Evolutionary conservation across 2,329 filamentous ascomycete genomes (phyloP), one percentile per base, ranked within the genome.

Genomic region (Volutella citrinella): DNA sequence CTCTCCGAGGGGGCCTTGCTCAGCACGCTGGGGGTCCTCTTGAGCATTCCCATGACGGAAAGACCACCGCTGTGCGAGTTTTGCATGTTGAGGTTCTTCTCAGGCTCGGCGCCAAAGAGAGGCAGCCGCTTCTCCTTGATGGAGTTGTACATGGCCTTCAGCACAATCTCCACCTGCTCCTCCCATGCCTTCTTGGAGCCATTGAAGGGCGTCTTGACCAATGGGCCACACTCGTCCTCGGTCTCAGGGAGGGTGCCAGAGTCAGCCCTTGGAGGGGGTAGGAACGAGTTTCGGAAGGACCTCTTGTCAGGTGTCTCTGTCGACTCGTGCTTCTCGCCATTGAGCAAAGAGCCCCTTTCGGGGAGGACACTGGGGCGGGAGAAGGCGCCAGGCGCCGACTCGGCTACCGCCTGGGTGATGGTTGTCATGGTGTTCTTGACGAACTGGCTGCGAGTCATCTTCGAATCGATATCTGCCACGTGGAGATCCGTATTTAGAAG

Each of bases 401-500:
- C 87, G 23, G 74, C 69, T 9, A 89, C 74, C 10, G 87, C 82
- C 30, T 88, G 81, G 38, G 78, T 80, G 43, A 98, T 86, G 0
- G 91, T 95, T 1, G 86, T 84, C 72, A 97, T 82, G 5, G 93
- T 96, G 57, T 98, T 98, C 63, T 94, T 95, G 56, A 98, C 78
- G 55, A 97, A 98, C 55, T 97, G 91, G 44, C 76, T 83, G 36
- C 86, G 80, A 2, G 91, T 97, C 93, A 98, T 98, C 68, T 95
- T 95, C 51, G 86, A 81, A 42, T 95, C 89, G 49, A 97, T 95
- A 56, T 97, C 90, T 38, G 91, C 93, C 54, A 97, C 64, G 55
- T 98, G 91, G 36, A 98, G 70, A 66, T 98, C 93, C 20, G 93
- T 98, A 55, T 98, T 98, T 44, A 98, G 74, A 10, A 98, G 74